These are phyloP conservation scores for Phaffia australis DNA, from an alignment of 768 basidiomycete species.

Conservation along the genomic window DNA sequence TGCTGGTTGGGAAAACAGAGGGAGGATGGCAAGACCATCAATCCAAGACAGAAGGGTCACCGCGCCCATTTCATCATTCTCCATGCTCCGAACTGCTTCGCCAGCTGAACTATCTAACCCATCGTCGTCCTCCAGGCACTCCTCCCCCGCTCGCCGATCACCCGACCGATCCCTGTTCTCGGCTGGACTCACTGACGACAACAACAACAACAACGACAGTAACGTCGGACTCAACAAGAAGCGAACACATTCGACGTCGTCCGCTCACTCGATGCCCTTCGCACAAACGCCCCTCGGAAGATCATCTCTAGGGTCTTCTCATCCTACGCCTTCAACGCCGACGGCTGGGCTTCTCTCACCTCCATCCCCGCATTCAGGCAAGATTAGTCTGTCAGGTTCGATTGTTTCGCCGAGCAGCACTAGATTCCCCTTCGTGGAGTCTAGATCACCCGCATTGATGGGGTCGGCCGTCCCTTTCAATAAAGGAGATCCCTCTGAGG, in stretches of 20 bases:
- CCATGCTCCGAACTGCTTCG: not conserved
- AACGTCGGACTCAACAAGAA: slow-evolving; percentile 1
- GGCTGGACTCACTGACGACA: not conserved
- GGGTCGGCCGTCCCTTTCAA: not conserved
- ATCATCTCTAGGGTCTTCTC: not conserved
- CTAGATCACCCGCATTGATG: not conserved
- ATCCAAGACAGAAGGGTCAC: too few species aligned
- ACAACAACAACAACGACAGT: not conserved
- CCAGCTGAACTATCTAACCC: not conserved
- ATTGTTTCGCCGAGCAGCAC: slow-evolving; percentile 4
- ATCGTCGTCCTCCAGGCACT: not conserved
- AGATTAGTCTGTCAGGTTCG: not conserved
- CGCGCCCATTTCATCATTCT: too few species aligned
- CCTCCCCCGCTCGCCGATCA: not conserved
- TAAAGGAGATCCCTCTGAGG: not conserved
- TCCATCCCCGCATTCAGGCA: not conserved
- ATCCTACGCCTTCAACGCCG: not conserved
- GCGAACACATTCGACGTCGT: slow-evolving; percentile 13
- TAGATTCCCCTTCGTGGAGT: not conserved
- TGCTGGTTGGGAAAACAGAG: too few species aligned
- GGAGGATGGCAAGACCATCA: too few species aligned
- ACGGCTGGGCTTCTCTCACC: not conserved
- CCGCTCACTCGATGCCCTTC: not conserved
- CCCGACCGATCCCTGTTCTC: not conserved
- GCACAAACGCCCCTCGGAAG: not conserved